phyloP scores from a whole-genome alignment of 2,329 filamentous ascomycete genomes.

The Sporothrix variecibatus region DNA sequence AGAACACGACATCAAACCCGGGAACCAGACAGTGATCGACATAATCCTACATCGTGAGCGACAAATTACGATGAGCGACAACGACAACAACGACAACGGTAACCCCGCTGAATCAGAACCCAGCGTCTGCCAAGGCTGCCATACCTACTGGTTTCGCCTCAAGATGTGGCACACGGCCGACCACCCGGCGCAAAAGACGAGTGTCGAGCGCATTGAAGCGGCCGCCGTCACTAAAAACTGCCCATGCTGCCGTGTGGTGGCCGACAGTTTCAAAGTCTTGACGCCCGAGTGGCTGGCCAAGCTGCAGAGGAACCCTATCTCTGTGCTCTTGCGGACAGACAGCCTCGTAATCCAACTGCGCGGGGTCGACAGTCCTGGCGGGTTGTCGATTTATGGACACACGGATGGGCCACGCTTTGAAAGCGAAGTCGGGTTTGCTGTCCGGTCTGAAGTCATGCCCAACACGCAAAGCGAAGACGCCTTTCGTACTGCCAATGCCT shows the following conservation, averaged over 20 bases:
- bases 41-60: neutral
- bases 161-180: conserved; percentile 11
- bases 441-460: neutral
- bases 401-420: neutral
- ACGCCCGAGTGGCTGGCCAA: neutral
- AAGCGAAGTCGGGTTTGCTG: neutral
- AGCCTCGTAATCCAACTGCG: neutral
- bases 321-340: neutral
- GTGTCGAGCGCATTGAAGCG: neutral
- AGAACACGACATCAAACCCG: neutral
- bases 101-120: neutral
- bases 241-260: conserved; percentile 9
- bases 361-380: neutral
- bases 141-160: conserved; percentile 24
- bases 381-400: neutral
- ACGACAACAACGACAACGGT: neutral
- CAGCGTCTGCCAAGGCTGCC: conserved; percentile 15
- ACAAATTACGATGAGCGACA: neutral
- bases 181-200: neutral
- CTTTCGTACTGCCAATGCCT: neutral
- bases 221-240: neutral
- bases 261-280: neutral
- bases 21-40: neutral
- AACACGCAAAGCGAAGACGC: neutral
- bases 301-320: neutral